A percentile compares a stretch with the other conserved stretches of the same genome.
Conservation (phyloP, 345 rosid genomes). For the Trapa incisa region DNA sequence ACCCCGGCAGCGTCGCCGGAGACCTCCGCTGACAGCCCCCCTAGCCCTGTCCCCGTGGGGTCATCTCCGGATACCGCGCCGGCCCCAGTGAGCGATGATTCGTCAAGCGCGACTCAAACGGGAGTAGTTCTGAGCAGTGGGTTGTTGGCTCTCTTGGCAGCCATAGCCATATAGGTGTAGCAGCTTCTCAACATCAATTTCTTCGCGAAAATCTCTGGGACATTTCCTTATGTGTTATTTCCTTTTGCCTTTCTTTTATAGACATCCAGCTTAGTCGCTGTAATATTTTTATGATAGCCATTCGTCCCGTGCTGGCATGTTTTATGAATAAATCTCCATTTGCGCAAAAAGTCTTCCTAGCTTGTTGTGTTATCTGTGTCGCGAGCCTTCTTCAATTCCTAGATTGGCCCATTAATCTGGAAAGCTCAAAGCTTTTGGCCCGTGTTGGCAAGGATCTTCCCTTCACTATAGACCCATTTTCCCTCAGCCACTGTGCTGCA, state of each 20-base stretch:
- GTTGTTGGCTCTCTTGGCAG: conserved; percentile 7
- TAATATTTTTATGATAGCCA: too few species aligned
- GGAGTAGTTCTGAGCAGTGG: conserved; percentile 7
- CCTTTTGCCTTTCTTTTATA: background rate
- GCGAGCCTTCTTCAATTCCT: background rate
- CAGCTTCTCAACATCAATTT: background rate
- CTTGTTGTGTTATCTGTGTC: too few species aligned
- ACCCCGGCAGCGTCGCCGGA: conserved; percentile 19
- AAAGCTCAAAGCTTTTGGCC: background rate
- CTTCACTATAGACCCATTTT: background rate
- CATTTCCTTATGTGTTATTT: background rate
- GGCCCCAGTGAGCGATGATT: conserved; percentile 18
- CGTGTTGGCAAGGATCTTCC: background rate
- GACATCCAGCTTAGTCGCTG: too few species aligned
- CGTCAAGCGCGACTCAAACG: conserved; percentile 10
- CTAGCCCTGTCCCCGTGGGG: conserved; percentile 4
- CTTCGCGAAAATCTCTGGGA: background rate
- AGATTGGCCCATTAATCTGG: background rate
- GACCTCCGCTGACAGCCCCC: conserved; percentile 9
- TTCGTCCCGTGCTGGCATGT: too few species aligned
- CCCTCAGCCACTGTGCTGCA: background rate
- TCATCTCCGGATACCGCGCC: conserved; percentile 15
- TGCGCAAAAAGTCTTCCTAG: too few species aligned
- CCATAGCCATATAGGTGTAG: conserved; percentile 2
- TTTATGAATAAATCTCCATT: too few species aligned